Evolutionary conservation across 768 basidiomycete genomes (phyloP).

Genomic region (Leccinum imitatum): DNA sequence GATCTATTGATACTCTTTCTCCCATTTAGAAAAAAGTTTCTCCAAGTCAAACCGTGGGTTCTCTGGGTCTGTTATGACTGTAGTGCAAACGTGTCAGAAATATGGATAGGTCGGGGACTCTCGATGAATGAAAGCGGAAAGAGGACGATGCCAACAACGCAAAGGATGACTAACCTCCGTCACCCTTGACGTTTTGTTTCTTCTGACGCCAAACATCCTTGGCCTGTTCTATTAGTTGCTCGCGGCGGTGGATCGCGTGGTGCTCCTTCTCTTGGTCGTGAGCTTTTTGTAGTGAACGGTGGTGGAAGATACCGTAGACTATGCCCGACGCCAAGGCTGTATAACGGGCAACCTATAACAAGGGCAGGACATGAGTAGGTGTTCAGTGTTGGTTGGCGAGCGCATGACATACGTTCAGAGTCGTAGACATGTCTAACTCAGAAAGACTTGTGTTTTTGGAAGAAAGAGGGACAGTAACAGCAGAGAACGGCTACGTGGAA

Average conservation of each 20-base stretch:
- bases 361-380: conserved; percentile 3
- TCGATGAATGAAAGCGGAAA: neutral
- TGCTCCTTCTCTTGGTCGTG: conserved; percentile 77
- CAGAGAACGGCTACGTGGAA: conserved; percentile 11
- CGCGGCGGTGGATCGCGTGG: conserved; percentile 69
- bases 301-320: conserved; percentile 90
- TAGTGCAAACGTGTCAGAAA: conserved; percentile 13
- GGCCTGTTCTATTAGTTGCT: conserved; percentile 79
- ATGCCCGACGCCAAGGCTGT: conserved; percentile 86
- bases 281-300: conserved; percentile 80
- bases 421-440: conserved; percentile 58
- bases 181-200: conserved; percentile 51
- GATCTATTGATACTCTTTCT: conserved; percentile 60
- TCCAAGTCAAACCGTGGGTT: conserved; percentile 96
- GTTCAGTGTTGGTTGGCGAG: neutral
- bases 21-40: conserved; percentile 77
- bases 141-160: neutral
- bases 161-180: conserved; percentile 50
- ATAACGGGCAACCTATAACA: conserved; percentile 84
- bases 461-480: conserved; percentile 16
- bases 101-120: neutral
- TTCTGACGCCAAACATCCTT: conserved; percentile 89
- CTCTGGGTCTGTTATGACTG: conserved; percentile 92
- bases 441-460: conserved; percentile 14
- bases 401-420: conserved; percentile 64